phyloP scores from a whole-genome alignment of 805 yeast species.

The Yarrowia keelungensis region DNA sequence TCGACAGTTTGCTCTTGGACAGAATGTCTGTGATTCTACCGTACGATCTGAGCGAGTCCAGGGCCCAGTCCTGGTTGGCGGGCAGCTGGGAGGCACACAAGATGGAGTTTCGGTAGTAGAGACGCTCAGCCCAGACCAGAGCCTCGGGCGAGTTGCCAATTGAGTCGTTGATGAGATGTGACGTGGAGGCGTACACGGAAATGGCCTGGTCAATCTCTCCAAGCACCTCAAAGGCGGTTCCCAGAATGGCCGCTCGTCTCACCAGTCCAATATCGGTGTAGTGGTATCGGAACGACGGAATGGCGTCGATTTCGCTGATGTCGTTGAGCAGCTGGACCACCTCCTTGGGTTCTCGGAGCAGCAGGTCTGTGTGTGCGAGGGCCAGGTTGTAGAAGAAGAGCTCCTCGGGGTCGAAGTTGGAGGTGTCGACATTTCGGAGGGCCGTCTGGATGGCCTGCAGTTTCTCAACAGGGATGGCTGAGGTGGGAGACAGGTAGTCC shows the following conservation, averaged over 20 bases:
- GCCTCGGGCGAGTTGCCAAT: constrained; percentile 51
- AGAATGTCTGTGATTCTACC: constrained; percentile 38
- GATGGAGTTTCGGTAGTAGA: constrained; percentile 45
- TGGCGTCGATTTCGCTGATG: constrained; percentile 26
- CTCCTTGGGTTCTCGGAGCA: constrained; percentile 40
- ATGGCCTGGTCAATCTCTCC: constrained; percentile 42
- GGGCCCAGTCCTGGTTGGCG: constrained; percentile 39
- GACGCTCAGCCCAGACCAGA: constrained; percentile 54
- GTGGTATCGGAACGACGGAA: constrained; percentile 37
- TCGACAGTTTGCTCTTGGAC: constrained; percentile 27
- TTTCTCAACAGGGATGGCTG: constrained; percentile 3
- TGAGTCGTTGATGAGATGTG: constrained; percentile 26
- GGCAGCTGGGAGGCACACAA: constrained; percentile 40
- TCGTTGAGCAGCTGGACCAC: constrained; percentile 41
- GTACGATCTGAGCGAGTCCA: constrained; percentile 41
- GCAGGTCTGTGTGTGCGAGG: constrained; percentile 42
- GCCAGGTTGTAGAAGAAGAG: constrained; percentile 40
- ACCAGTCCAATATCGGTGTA: constrained; percentile 42
- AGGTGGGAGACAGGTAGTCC: constrained; percentile 37
- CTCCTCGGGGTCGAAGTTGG: constrained; percentile 39
- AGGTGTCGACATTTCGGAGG: constrained; percentile 5
- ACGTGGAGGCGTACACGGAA: constrained; percentile 39
- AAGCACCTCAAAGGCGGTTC: constrained; percentile 43
- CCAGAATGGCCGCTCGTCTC: constrained; percentile 44
- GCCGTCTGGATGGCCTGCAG: constrained; percentile 20